phyloP scores from a whole-genome alignment of 1,139 yeast species.

The Trichomonascaceae sp. region DNA sequence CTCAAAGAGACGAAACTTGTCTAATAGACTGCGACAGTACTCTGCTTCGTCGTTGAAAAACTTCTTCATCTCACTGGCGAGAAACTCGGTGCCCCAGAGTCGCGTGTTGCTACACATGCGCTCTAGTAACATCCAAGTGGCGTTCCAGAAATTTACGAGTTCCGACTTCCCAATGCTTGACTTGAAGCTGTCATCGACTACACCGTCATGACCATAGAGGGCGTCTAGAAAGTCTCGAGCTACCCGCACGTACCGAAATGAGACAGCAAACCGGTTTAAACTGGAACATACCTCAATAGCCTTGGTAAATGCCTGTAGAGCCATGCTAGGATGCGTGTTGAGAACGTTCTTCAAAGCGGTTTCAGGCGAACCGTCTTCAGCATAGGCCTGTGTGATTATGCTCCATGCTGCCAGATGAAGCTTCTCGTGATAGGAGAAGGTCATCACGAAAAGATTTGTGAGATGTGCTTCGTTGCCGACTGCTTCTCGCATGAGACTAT shows the following conservation, averaged over 20 bases:
- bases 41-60: slow-evolving; percentile 83
- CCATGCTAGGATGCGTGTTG: slow-evolving; percentile 29
- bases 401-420: slow-evolving; percentile 42
- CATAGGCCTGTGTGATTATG: slow-evolving; percentile 63
- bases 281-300: slow-evolving; percentile 33
- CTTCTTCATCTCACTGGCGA: slow-evolving; percentile 47
- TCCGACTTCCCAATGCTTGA: slow-evolving; percentile 12
- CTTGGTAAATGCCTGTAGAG: slow-evolving; percentile 36
- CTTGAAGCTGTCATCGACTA: slow-evolving; percentile 24
- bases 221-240: slow-evolving; percentile 60
- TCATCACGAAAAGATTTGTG: slow-evolving; percentile 4
- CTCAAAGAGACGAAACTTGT: slow-evolving; percentile 46
- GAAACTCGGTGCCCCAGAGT: slow-evolving; percentile 55
- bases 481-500: background rate
- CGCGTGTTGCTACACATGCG: slow-evolving; percentile 58
- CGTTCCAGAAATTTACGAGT: slow-evolving; percentile 43
- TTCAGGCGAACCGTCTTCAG: slow-evolving; percentile 50
- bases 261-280: slow-evolving; percentile 51
- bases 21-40: slow-evolving; percentile 53
- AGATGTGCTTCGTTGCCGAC: slow-evolving; percentile 3
- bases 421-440: slow-evolving; percentile 7
- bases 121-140: slow-evolving; percentile 57
- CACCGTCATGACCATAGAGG: slow-evolving; percentile 49
- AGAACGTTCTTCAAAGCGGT: slow-evolving; percentile 56
- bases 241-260: slow-evolving; percentile 62